phyloP scores from a whole-genome alignment of 805 yeast species.

The Candida broadrunensis region DNA sequence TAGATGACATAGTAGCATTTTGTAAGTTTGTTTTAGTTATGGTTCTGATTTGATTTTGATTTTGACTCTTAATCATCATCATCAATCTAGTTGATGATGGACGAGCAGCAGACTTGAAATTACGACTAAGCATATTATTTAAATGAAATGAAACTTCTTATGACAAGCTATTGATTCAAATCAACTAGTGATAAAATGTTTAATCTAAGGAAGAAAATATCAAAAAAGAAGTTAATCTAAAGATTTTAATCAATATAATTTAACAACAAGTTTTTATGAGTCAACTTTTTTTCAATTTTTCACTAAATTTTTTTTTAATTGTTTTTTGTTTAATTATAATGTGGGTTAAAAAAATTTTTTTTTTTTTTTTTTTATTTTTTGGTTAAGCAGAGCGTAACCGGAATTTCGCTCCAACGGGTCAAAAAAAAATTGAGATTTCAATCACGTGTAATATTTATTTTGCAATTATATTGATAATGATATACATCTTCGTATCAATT shows the following conservation, averaged over 20 bases:
- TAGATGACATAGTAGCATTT: constrained; percentile 26
- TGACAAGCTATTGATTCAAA: too few species aligned
- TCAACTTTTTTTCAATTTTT: background rate
- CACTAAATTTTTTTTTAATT: too few species aligned
- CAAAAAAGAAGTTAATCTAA: too few species aligned
- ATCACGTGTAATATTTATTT: too few species aligned
- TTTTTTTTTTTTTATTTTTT: too few species aligned
- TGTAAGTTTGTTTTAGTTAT: constrained; percentile 28
- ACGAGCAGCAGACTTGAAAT: constrained; percentile 10
- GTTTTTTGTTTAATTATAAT: background rate
- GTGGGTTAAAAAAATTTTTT: background rate
- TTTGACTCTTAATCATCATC: background rate
- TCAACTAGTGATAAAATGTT: too few species aligned
- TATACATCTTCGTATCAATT: too few species aligned
- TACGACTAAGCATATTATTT: constrained; percentile 20
- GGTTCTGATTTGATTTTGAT: constrained; percentile 14
- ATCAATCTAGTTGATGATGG: background rate
- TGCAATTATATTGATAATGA: too few species aligned
- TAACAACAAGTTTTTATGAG: background rate
- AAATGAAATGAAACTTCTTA: too few species aligned
- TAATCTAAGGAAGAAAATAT: too few species aligned
- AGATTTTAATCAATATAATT: too few species aligned
- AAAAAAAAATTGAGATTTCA: too few species aligned
- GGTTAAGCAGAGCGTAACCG: background rate
- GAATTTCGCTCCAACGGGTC: background rate